Percentiles rank a stretch among this genome's conserved stretches.
Evolutionary conservation across 2,329 filamentous ascomycete species (phyloP).

Genomic region (Paecilomyces formosus): DNA sequence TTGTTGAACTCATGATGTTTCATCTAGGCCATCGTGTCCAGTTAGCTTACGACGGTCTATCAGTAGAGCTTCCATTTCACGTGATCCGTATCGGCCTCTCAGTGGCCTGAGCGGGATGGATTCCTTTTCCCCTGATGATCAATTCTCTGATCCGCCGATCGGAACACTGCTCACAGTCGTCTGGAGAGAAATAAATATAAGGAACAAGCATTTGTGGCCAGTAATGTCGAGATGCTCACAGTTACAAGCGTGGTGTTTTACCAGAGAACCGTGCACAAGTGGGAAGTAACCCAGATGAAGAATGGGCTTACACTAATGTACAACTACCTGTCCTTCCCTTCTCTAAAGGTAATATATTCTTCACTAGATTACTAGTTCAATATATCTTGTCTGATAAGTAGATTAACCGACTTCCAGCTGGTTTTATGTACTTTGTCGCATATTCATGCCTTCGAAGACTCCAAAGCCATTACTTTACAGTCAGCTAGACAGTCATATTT

Average conservation of each 20-base stretch:
- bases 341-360: neutral
- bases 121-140: neutral
- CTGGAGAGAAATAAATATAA: neutral
- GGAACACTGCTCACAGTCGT: neutral
- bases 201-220: neutral
- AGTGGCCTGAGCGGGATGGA: neutral
- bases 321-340: neutral
- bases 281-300: neutral
- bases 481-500: too few species aligned
- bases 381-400: too few species aligned
- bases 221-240: neutral
- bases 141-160: neutral
- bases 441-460: too few species aligned
- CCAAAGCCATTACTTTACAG: too few species aligned
- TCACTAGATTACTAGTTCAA: too few species aligned
- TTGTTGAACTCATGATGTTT: constrained; percentile 14
- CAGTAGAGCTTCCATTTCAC: constrained; percentile 8
- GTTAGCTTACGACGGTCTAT: constrained; percentile 17
- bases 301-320: neutral
- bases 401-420: too few species aligned
- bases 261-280: neutral
- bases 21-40: constrained; percentile 12
- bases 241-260: neutral
- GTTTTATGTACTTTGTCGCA: too few species aligned
- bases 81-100: constrained; percentile 4